Evolutionary conservation across 768 basidiomycete species (phyloP).

Genomic region (Termitomyces heimii): DNA sequence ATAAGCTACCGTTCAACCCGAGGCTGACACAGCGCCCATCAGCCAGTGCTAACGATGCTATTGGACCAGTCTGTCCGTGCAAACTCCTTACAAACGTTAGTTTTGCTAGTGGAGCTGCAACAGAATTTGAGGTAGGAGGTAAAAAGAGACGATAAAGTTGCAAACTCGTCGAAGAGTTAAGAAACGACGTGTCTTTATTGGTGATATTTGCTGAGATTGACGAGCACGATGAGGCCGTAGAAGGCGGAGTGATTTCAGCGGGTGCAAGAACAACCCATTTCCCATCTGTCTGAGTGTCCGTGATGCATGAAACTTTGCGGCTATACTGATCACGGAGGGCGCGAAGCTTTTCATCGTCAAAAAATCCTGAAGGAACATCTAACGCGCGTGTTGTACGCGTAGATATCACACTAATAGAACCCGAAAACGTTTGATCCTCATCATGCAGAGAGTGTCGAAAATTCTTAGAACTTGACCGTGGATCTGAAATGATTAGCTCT

Average conservation of each 20-base stretch:
- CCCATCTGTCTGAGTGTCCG: constrained; percentile 78
- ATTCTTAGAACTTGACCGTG: constrained; percentile 12
- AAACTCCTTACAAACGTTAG: constrained; percentile 68
- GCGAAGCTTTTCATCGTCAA: constrained; percentile 59
- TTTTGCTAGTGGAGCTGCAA: constrained; percentile 51
- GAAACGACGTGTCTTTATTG: constrained; percentile 1
- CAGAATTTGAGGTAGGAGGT: constrained; percentile 39
- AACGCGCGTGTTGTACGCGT: constrained; percentile 64
- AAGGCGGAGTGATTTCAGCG: constrained; percentile 27
- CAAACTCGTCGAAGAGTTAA: constrained; percentile 43
- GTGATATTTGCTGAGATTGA: constrained; percentile 1
- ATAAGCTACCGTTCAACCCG: constrained; percentile 64
- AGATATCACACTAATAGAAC: constrained; percentile 42
- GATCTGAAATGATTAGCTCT: constrained; percentile 60
- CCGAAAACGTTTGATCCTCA: constrained; percentile 3
- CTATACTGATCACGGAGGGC: constrained; percentile 71
- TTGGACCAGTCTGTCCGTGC: constrained; percentile 62
- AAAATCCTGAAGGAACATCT: constrained; percentile 68
- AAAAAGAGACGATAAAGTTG: constrained; percentile 73
- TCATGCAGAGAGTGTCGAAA: constrained; percentile 12
- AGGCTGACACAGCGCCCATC: constrained; percentile 82
- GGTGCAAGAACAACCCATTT: constrained; percentile 82
- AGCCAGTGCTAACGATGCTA: constrained; percentile 63
- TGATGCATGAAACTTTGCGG: constrained; percentile 63
- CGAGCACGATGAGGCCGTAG: constrained; percentile 13